A percentile compares a stretch with the other conserved stretches of the same genome.
These are phyloP conservation scores for Sclerotiophoma versabilis DNA, from an alignment of 2,329 filamentous ascomycete genomes.

Conservation along the genomic window DNA sequence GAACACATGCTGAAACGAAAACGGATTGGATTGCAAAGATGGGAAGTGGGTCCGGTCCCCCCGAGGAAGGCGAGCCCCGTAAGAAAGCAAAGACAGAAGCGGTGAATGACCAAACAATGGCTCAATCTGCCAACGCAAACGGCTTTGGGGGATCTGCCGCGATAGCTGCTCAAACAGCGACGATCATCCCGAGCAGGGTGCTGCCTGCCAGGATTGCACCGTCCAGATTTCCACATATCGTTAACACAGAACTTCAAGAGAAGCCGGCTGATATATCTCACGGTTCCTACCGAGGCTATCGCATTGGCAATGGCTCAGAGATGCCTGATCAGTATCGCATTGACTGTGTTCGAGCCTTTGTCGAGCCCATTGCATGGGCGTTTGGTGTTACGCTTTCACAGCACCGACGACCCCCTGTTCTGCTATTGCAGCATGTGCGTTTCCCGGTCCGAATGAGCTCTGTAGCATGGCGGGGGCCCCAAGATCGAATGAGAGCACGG, in stretches of 20 bases:
- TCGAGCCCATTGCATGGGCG: slow-evolving; percentile 65
- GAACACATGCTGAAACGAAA: slow-evolving; percentile 20
- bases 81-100: slow-evolving; percentile 51
- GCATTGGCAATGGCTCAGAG: slow-evolving; percentile 62
- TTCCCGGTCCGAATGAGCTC: slow-evolving; percentile 65
- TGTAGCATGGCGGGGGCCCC: slow-evolving; percentile 61
- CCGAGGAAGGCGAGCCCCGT: slow-evolving; percentile 36
- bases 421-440: slow-evolving; percentile 59
- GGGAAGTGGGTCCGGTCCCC: slow-evolving; percentile 14
- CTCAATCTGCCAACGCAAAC: slow-evolving; percentile 18
- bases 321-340: slow-evolving; percentile 67
- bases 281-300: slow-evolving; percentile 63
- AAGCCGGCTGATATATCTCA: slow-evolving; percentile 37
- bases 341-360: slow-evolving; percentile 62
- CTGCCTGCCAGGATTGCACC: slow-evolving; percentile 39
- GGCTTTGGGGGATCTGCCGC: slow-evolving; percentile 9
- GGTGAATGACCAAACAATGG: slow-evolving; percentile 22
- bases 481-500: slow-evolving; percentile 60
- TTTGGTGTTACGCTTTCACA: slow-evolving; percentile 62
- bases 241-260: slow-evolving; percentile 27
- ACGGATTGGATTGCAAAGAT: slow-evolving; percentile 18
- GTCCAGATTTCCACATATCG: slow-evolving; percentile 36
- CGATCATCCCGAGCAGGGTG: slow-evolving; percentile 31
- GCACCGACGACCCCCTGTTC: slow-evolving; percentile 55
- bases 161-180: slow-evolving; percentile 13